Evolutionary conservation across 257 asterid genomes (phyloP).

Genomic region (Craterostigma plantagineum): DNA sequence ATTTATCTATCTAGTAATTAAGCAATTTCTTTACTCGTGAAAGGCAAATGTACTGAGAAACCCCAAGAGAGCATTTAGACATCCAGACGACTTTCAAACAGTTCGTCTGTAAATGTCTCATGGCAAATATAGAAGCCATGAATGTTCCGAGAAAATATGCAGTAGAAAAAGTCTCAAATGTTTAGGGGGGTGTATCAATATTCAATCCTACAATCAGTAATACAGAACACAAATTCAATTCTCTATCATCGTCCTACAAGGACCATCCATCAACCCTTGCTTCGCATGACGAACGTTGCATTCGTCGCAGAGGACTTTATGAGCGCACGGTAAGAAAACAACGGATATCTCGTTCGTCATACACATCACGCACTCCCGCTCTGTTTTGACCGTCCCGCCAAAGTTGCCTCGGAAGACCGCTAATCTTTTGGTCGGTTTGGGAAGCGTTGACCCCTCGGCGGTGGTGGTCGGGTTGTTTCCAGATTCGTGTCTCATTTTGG

Average conservation of each 20-base stretch:
- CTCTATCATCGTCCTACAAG: constrained; percentile 50
- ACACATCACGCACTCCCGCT: constrained; percentile 87
- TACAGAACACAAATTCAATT: constrained; percentile 27
- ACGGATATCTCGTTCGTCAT: constrained; percentile 51
- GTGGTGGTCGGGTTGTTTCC: constrained; percentile 10
- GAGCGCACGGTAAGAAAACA: constrained; percentile 74
- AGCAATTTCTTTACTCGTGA: too few species aligned
- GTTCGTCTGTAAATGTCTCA: too few species aligned
- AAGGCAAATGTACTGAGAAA: neutral
- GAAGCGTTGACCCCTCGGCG: constrained; percentile 12
- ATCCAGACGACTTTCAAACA: too few species aligned
- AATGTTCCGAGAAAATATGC: too few species aligned
- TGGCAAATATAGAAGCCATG: too few species aligned
- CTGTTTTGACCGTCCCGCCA: constrained; percentile 21
- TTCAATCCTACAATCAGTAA: neutral
- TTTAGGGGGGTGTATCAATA: too few species aligned
- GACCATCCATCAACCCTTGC: constrained; percentile 58
- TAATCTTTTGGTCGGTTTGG: constrained; percentile 20
- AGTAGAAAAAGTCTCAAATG: too few species aligned
- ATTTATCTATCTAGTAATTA: too few species aligned
- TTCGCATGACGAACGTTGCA: constrained; percentile 43
- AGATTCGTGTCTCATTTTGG: constrained; percentile 25
- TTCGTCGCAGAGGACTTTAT: constrained; percentile 53
- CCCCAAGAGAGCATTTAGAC: neutral
- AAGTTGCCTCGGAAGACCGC: constrained; percentile 26